phyloP scores from a whole-genome alignment of 768 basidiomycete species.

The Pluteus cervinus region DNA sequence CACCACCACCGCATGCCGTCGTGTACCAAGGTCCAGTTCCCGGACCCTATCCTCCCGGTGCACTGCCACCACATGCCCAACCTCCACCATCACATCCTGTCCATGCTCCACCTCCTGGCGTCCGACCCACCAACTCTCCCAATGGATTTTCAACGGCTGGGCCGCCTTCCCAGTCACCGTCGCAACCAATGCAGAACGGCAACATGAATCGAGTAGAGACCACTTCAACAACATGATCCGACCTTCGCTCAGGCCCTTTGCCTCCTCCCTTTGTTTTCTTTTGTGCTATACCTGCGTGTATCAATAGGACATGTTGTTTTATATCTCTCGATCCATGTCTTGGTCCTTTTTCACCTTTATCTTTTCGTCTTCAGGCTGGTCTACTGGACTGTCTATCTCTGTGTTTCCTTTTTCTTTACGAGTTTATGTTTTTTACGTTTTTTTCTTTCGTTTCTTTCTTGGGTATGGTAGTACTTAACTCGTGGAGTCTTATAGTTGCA shows the following conservation, averaged over 20 bases:
- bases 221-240: conserved; percentile 7
- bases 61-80: conserved; percentile 38
- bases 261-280: conserved; percentile 4
- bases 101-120: conserved; percentile 29
- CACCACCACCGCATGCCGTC: conserved; percentile 41
- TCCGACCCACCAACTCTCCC: conserved; percentile 60
- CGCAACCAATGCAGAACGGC: conserved; percentile 36
- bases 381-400: background rate
- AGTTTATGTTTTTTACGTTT: no score
- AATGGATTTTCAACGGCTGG: no score
- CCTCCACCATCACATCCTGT: conserved; percentile 27
- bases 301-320: conserved; percentile 7
- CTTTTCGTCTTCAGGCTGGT: background rate
- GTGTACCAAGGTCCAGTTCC: conserved; percentile 44
- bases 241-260: conserved; percentile 7
- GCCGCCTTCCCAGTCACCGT: conserved; percentile 33
- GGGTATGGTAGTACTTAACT: no score
- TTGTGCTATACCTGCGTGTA: conserved; percentile 7
- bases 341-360: conserved; percentile 8
- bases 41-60: conserved; percentile 35
- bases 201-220: conserved; percentile 36
- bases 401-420: no score
- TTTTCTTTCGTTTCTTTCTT: no score
- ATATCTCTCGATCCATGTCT: no score
- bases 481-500: no score